Evolutionary conservation across 2,329 filamentous ascomycete species (phyloP).

Genomic region (Aspergillus costaricaensis): DNA sequence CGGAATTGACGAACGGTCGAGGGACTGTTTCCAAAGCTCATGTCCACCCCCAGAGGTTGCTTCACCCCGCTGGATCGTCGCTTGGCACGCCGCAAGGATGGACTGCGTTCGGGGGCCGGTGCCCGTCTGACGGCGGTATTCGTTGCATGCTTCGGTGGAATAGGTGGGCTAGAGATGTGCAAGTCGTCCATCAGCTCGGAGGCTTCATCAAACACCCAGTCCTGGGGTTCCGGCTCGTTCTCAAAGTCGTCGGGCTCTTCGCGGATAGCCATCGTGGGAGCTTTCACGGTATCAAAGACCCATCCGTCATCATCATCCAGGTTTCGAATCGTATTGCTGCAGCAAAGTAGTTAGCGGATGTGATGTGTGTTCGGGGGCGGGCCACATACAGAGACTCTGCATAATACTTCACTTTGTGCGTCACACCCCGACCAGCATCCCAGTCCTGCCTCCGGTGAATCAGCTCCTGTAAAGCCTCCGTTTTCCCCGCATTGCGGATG

Average conservation of each 20-base stretch:
- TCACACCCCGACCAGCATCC: constrained; percentile 71
- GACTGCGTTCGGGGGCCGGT: constrained; percentile 50
- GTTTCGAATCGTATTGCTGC: constrained; percentile 61
- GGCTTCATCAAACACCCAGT: constrained; percentile 39
- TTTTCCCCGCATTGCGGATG: constrained; percentile 80
- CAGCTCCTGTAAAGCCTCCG: constrained; percentile 83
- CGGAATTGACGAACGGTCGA: constrained; percentile 92
- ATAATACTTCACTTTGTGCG: constrained; percentile 79
- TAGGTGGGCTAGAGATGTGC: constrained; percentile 48
- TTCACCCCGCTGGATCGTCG: constrained; percentile 58
- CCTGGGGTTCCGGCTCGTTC: constrained; percentile 44
- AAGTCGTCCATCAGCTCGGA: constrained; percentile 44
- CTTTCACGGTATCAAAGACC: constrained; percentile 93
- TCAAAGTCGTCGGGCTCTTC: constrained; percentile 54
- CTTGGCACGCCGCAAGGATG: constrained; percentile 44
- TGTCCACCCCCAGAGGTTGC: constrained; percentile 81
- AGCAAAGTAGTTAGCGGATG: constrained; percentile 21
- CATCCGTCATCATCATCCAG: constrained; percentile 77
- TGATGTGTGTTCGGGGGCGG: background rate
- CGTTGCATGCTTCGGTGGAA: constrained; percentile 54
- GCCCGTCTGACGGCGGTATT: constrained; percentile 57
- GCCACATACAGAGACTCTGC: constrained; percentile 77
- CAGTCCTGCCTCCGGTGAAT: constrained; percentile 78
- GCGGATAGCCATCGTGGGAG: constrained; percentile 61
- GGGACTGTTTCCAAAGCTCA: constrained; percentile 90